Conservation (phyloP, 495 filamentous ascomycete genomes). For the Durotheca rogersii region DNA sequence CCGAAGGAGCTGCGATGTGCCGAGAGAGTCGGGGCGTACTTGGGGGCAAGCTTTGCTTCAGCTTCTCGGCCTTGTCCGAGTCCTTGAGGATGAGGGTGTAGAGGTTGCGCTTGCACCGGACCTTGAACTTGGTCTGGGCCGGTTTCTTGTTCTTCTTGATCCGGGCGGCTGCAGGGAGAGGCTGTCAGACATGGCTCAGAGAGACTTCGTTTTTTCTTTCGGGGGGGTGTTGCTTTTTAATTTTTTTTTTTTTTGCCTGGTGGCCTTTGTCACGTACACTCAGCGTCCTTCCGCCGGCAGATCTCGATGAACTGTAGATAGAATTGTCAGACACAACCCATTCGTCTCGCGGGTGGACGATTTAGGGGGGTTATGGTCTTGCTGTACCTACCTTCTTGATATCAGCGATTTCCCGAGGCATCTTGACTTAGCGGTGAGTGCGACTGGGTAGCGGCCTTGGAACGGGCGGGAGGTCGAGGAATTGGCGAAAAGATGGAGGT, state of each 20-base stretch:
- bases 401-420: constrained; percentile 97
- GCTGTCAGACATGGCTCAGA: too few relatives aligned
- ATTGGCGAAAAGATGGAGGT: too few relatives aligned
- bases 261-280: constrained; percentile 75
- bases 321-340: constrained; percentile 42
- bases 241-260: constrained; percentile 1
- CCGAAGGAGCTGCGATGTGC: not conserved
- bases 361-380: too few relatives aligned
- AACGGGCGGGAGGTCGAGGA: constrained; percentile 29
- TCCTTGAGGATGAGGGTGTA: constrained; percentile 99
- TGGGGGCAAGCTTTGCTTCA: constrained; percentile 97
- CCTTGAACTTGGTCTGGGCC: constrained; percentile 99
- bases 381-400: constrained; percentile 98
- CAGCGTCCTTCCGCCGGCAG: constrained; percentile 97
- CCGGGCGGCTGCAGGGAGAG: constrained; percentile 68
- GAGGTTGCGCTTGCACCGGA: constrained; percentile 89
- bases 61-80: constrained; percentile 98
- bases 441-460: constrained; percentile 30
- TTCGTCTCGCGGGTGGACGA: too few relatives aligned
- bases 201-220: too few relatives aligned
- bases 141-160: constrained; percentile 93
- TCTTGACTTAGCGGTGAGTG: constrained; percentile 52
- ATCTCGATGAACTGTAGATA: constrained; percentile 92
- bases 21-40: constrained; percentile 53
- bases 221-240: too few relatives aligned